Percentiles rank a stretch among this genome's conserved stretches.
phyloP scores from a whole-genome alignment of 2,329 filamentous ascomycete genomes.

The Aureobasidium sp. region DNA sequence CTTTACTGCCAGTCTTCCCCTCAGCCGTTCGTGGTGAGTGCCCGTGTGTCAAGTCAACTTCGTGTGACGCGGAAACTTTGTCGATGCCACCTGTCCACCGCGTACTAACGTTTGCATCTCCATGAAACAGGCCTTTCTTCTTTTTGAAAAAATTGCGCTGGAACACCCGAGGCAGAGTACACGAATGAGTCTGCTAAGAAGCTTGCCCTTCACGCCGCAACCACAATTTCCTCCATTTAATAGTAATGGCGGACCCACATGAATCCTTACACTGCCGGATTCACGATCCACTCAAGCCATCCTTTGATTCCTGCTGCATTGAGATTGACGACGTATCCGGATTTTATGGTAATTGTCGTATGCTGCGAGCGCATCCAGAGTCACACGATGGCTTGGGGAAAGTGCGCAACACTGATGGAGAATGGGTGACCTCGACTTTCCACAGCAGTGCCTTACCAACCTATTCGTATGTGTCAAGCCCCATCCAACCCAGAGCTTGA shows the following conservation, averaged over 20 bases:
- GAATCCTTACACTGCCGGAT: neutral
- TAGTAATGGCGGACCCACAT: slow-evolving; percentile 7
- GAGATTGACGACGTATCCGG: neutral
- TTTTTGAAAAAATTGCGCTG: neutral
- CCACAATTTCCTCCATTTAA: neutral
- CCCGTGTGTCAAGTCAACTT: slow-evolving; percentile 1
- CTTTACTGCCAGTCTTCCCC: neutral
- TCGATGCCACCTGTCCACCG: slow-evolving; percentile 8
- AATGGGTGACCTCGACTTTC: neutral
- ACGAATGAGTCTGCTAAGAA: slow-evolving; percentile 10
- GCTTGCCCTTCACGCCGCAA: neutral
- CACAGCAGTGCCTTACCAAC: neutral
- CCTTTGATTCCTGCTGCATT: neutral
- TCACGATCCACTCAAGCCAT: neutral
- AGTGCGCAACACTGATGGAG: neutral
- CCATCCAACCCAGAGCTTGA: slow-evolving; percentile 8
- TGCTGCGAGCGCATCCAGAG: neutral
- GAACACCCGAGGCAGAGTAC: neutral
- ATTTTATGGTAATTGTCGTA: neutral
- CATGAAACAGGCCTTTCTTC: neutral
- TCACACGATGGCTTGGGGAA: neutral
- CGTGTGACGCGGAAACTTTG: slow-evolving; percentile 8
- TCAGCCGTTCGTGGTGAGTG: slow-evolving; percentile 10
- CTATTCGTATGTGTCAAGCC: slow-evolving; percentile 8
- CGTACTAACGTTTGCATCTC: neutral